Conservation (phyloP, 192 early-diverging fungal species). For the Rhizophagus clarus region DNA sequence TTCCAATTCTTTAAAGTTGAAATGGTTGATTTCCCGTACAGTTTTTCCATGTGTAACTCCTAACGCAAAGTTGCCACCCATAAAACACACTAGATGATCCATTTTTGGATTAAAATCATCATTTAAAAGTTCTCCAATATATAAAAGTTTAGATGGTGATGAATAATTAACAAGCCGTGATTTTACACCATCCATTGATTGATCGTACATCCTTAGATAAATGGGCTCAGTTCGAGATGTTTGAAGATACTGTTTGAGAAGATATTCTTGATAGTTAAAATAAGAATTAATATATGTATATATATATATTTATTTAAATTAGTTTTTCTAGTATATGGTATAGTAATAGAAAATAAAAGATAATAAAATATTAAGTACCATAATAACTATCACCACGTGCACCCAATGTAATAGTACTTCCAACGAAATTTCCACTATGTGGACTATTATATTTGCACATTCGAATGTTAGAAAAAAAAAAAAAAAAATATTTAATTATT, state of each 20-base stretch:
- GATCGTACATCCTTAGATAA: constrained; percentile 70
- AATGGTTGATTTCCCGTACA: constrained; percentile 35
- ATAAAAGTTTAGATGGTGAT: constrained; percentile 60
- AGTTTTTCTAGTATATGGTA: no score
- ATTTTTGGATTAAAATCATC: constrained; percentile 61
- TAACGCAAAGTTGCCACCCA: constrained; percentile 81
- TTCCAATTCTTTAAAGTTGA: constrained; percentile 51
- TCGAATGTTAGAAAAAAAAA: neutral
- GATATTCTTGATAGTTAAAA: constrained; percentile 68
- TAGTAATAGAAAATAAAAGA: neutral
- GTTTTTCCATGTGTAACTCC: constrained; percentile 65
- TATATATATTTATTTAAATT: no score
- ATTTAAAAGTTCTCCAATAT: constrained; percentile 62
- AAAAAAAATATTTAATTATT: neutral
- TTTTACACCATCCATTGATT: constrained; percentile 65
- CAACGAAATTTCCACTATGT: constrained; percentile 57
- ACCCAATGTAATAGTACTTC: constrained; percentile 70
- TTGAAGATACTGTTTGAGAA: constrained; percentile 86
- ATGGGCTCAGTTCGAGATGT: constrained; percentile 60
- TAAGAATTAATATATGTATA: no score
- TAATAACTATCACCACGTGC: constrained; percentile 90
- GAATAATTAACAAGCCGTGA: constrained; percentile 62
- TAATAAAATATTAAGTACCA: constrained; percentile 46
- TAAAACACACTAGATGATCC: constrained; percentile 95
- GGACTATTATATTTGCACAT: constrained; percentile 36